Evolutionary conservation across 1,284 basidiomycete genomes (phyloP).

Genomic region (Ganoderma boninense): DNA sequence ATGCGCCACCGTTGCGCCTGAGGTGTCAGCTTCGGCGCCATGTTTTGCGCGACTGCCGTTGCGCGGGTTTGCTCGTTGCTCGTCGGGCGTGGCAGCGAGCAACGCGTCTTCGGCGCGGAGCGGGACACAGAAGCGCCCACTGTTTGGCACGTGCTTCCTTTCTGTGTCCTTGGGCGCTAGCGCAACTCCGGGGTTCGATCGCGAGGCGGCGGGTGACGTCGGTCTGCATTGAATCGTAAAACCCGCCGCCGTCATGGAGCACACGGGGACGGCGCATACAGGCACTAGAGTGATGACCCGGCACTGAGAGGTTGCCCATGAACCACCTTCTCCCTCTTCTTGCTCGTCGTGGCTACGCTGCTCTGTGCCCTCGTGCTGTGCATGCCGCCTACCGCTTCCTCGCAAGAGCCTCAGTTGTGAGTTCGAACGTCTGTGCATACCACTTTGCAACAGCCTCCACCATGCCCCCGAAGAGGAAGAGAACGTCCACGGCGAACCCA

Average conservation of each 20-base stretch:
- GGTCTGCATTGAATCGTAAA: constrained; percentile 20
- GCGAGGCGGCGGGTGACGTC: constrained; percentile 27
- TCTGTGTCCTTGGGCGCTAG: neutral
- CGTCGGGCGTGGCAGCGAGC: constrained; percentile 14
- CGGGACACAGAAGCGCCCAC: constrained; percentile 15
- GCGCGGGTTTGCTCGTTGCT: constrained; percentile 14
- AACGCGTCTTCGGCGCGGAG: constrained; percentile 20
- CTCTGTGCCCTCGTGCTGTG: neutral
- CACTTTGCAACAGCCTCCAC: neutral
- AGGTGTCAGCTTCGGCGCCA: constrained; percentile 40
- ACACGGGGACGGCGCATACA: neutral
- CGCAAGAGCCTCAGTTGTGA: neutral
- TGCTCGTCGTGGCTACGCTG: neutral
- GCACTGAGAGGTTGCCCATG: constrained; percentile 18
- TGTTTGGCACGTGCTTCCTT: constrained; percentile 18
- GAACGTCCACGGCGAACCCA: neutral
- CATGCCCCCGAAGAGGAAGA: constrained; percentile 21
- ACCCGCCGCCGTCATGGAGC: constrained; percentile 9
- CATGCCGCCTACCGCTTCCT: neutral
- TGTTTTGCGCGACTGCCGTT: constrained; percentile 14
- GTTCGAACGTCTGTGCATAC: neutral
- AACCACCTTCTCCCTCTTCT: constrained; percentile 21
- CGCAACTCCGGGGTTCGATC: constrained; percentile 14
- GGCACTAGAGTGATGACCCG: neutral
- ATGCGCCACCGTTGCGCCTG: constrained; percentile 64